Conservation (phyloP, 2,329 filamentous ascomycete species). For the Phymatotrichopsis omnivora region DNA sequence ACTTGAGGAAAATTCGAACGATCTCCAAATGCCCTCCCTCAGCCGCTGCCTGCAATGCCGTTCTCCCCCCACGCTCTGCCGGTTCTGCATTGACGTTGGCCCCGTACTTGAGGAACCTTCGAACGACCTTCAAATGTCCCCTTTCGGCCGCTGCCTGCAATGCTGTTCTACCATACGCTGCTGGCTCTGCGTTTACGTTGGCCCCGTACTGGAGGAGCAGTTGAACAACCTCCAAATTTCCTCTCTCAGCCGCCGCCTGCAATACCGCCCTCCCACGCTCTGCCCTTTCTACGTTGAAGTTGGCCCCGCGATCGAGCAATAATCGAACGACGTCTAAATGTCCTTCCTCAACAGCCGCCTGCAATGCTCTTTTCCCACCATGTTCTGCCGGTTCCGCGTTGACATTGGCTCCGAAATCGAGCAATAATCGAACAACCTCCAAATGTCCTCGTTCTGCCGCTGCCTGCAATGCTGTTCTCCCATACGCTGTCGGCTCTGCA, state of each 20-base stretch:
- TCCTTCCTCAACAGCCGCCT: conserved; percentile 33
- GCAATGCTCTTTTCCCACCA: conserved; percentile 32
- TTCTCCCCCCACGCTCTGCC: not conserved
- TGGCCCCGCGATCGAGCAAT: conserved; percentile 29
- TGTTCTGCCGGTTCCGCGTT: conserved; percentile 10
- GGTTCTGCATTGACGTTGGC: not conserved
- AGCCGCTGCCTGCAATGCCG: conserved; percentile 27
- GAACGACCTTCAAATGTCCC: conserved; percentile 14
- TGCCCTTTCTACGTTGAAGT: conserved; percentile 7
- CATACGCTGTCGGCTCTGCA: not conserved
- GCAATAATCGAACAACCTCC: conserved; percentile 2
- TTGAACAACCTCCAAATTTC: not conserved
- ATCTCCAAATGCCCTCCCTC: conserved; percentile 15
- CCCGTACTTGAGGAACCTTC: conserved; percentile 9
- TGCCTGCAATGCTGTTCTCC: conserved; percentile 11
- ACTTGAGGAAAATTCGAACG: conserved; percentile 22
- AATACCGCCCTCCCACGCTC: conserved; percentile 25
- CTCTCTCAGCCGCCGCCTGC: not conserved
- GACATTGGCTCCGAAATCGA: conserved; percentile 1
- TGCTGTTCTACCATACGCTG: conserved; percentile 10
- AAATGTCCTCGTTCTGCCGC: conserved; percentile 2
- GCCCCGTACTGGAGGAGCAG: not conserved
- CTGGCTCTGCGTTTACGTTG: not conserved
- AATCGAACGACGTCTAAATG: conserved; percentile 33
- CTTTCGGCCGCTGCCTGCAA: conserved; percentile 15